Evolutionary conservation across 768 basidiomycete genomes (phyloP).

Genomic region (Austroboletus festivus): DNA sequence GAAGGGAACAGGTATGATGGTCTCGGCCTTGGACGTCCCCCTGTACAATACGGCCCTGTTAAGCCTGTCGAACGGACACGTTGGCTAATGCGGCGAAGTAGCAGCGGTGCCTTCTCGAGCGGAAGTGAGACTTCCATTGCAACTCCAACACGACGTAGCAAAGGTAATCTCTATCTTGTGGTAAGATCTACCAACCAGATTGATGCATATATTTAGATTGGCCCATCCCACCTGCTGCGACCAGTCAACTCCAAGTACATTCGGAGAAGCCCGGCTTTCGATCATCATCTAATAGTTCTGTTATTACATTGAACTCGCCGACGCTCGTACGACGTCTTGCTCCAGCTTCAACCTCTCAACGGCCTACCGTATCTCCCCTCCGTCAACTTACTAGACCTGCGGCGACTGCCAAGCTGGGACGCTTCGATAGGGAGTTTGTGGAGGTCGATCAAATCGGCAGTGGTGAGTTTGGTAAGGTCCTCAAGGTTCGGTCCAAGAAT

Average conservation of each 20-base stretch:
- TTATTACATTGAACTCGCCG: conserved; percentile 45
- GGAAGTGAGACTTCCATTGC: conserved; percentile 62
- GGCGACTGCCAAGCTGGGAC: conserved; percentile 52
- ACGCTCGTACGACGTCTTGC: conserved; percentile 37
- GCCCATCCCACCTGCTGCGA: conserved; percentile 51
- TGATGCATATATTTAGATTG: conserved; percentile 41
- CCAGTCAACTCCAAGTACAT: conserved; percentile 33
- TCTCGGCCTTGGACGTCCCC: conserved; percentile 64
- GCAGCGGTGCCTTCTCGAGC: conserved; percentile 78
- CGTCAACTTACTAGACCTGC: conserved; percentile 27
- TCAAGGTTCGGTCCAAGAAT: conserved; percentile 74
- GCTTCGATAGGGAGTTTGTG: conserved; percentile 78
- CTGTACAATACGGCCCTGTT: conserved; percentile 24
- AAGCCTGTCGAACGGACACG: conserved; percentile 43
- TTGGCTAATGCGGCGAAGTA: conserved; percentile 73
- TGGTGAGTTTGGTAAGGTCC: conserved; percentile 92
- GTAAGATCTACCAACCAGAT: background rate
- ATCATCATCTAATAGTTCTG: conserved; percentile 54
- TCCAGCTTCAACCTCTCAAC: conserved; percentile 23
- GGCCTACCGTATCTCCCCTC: conserved; percentile 21
- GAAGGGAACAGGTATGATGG: conserved; percentile 54
- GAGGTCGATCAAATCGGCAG: conserved; percentile 81
- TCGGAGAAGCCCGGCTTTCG: conserved; percentile 54
- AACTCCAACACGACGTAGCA: conserved; percentile 60
- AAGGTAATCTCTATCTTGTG: conserved; percentile 49